A percentile compares a stretch with the other conserved stretches of the same genome.
Conservation (phyloP, 164 flowering plant species). For the Aristolochia californica region DNA sequence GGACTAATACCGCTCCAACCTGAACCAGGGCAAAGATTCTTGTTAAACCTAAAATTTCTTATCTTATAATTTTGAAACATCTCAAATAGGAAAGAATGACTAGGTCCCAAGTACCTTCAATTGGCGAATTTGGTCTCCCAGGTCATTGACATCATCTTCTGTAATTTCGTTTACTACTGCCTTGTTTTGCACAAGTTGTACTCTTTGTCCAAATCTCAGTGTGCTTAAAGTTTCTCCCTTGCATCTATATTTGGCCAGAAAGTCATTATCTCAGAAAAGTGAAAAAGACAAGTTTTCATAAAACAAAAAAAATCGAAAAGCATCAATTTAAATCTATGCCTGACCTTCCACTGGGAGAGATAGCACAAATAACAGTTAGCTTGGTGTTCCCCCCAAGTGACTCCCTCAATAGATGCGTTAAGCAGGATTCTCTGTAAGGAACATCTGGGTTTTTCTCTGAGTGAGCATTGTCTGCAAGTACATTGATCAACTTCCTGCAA, state of each 20-base stretch:
- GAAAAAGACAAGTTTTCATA: background rate
- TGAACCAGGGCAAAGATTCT: too few species aligned
- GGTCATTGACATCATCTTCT: conserved; percentile 84
- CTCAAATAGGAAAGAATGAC: too few species aligned
- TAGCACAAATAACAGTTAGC: conserved; percentile 69
- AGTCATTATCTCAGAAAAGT: background rate
- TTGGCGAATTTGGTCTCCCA: conserved; percentile 89
- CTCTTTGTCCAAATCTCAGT: conserved; percentile 69
- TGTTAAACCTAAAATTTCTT: too few species aligned
- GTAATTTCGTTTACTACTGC: conserved; percentile 89
- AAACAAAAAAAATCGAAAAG: background rate
- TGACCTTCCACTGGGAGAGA: conserved; percentile 65
- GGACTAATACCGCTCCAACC: too few species aligned
- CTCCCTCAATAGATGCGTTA: conserved; percentile 72
- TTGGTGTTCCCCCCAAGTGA: conserved; percentile 94
- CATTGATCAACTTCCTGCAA: conserved; percentile 63
- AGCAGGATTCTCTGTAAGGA: conserved; percentile 51
- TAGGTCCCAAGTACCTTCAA: conserved; percentile 49
- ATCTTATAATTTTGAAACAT: too few species aligned
- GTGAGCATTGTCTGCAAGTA: conserved; percentile 42
- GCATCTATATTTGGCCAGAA: conserved; percentile 35
- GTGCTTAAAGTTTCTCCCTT: conserved; percentile 67
- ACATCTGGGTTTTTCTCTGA: conserved; percentile 27
- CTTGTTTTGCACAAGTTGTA: conserved; percentile 50
- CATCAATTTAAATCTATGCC: conserved; percentile 1